Percentiles rank a stretch among this genome's conserved stretches.
Evolutionary conservation across 1,284 basidiomycete species (phyloP).

Genomic region (Leccinum solheimii): DNA sequence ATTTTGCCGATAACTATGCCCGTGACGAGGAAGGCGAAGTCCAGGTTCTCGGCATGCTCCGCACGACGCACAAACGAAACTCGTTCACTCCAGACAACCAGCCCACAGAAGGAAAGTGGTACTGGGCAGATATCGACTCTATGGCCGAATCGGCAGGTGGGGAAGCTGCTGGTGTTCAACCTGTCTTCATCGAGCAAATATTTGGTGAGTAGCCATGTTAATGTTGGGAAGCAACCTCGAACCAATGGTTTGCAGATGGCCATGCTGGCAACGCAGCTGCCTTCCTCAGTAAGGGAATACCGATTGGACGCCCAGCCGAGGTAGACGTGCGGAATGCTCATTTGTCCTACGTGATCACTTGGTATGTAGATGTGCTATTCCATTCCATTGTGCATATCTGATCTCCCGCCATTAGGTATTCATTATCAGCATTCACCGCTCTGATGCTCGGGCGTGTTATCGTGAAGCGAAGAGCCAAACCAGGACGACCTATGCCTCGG

Average conservation of each 20-base stretch:
- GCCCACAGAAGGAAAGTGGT: conserved; percentile 83
- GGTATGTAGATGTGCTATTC: conserved; percentile 50
- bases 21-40: conserved; percentile 53
- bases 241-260: conserved; percentile 58
- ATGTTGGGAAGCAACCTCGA: neutral
- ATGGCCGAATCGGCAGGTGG: conserved; percentile 86
- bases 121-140: conserved; percentile 83
- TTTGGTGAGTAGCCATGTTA: conserved; percentile 57
- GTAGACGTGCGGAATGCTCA: conserved; percentile 95
- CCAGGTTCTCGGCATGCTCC: conserved; percentile 74
- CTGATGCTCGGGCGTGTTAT: conserved; percentile 35
- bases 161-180: conserved; percentile 41
- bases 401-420: conserved; percentile 52
- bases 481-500: conserved; percentile 31
- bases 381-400: conserved; percentile 1
- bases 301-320: conserved; percentile 81
- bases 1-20: conserved; percentile 43
- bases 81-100: conserved; percentile 88
- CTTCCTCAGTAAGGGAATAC: conserved; percentile 72
- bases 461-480: conserved; percentile 30
- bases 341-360: conserved; percentile 93
- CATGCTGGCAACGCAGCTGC: conserved; percentile 69
- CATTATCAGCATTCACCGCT: conserved; percentile 66
- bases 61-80: conserved; percentile 69
- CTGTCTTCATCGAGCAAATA: conserved; percentile 85